Evolutionary conservation across 768 basidiomycete species (phyloP), one percentile per base, ranked within the genome.

Genomic region (Boletus pseudo-olivaceus): DNA sequence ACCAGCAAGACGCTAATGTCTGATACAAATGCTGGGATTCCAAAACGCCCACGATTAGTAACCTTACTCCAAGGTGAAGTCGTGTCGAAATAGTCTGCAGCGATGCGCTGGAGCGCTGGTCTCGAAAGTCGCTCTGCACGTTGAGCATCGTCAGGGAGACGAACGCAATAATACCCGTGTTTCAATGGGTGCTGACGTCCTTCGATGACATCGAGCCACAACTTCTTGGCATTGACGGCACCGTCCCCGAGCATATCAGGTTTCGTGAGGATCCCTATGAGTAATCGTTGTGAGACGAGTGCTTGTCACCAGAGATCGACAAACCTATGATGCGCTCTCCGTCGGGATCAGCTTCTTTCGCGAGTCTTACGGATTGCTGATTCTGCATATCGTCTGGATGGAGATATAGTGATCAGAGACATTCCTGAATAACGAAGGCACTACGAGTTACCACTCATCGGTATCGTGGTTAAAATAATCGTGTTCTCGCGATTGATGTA

Each of bases 161-260:
- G 82, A 29, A 86, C 82, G 19, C 82, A 84, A 51, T 82, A 87
- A 54, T 87, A 88, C 7, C 87, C 80, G 49, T 82, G 82, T 35
- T 62, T 74, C 53, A 87, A 68, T 15, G 17, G 48, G 59, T 87
- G 68, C 29, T 60, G 26, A 39, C 72, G 72, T 32, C 80, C 82
- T 54, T 81, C 73, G 7, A 88, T 67, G 4, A 83, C 72, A 1
- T 76, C 71, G n/a, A 73, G 68, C 84, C 86, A 88, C 27, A 35
- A 40, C 32, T 71, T 43, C 15, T 70, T 77, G 42, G 73, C 42
- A 39, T 76, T 71, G 5, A 64, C 74, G 4, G 77, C 72, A 10
- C 82, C 83, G 0, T 57, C 39, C 1, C 69, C 63, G 1, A 90
- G 66, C 5, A 67, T 73, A 58, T 90, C 88, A 0, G 85, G 82